These are phyloP conservation scores for Hypoxylon sp. DNA, from an alignment of 2,329 filamentous ascomycete genomes.

Conservation along the genomic window DNA sequence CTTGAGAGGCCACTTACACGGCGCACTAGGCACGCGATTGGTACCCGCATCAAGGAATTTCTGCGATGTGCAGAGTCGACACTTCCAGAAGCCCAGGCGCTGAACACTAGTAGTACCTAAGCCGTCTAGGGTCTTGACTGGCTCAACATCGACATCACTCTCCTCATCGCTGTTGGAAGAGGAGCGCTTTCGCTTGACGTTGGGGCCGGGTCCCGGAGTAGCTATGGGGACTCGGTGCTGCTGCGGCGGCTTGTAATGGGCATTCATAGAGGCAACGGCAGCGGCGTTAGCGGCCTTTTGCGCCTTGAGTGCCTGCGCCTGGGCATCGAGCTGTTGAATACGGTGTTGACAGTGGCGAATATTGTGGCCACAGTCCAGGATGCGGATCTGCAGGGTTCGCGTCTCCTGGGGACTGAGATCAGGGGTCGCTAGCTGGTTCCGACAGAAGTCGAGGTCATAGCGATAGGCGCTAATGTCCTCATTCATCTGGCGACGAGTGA, in stretches of 20 bases:
- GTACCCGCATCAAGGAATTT: slow-evolving; percentile 61
- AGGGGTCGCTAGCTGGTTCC: slow-evolving; percentile 53
- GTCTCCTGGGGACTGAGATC: slow-evolving; percentile 60
- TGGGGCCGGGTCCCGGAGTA: slow-evolving; percentile 18
- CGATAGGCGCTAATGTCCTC: slow-evolving; percentile 62
- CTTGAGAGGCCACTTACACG: slow-evolving; percentile 64
- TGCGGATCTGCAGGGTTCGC: slow-evolving; percentile 60
- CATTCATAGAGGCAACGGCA: slow-evolving; percentile 7
- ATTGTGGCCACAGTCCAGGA: slow-evolving; percentile 61
- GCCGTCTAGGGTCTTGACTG: slow-evolving; percentile 22
- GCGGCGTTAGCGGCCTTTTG: slow-evolving; percentile 25
- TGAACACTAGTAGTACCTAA: slow-evolving; percentile 52
- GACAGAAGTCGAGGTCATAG: slow-evolving; percentile 61
- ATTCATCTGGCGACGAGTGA: slow-evolving; percentile 57
- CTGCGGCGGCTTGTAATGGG: slow-evolving; percentile 14
- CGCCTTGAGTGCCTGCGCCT: slow-evolving; percentile 32
- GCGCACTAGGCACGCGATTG: slow-evolving; percentile 60
- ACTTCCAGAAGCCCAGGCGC: slow-evolving; percentile 64
- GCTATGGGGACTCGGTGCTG: slow-evolving; percentile 29
- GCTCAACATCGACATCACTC: slow-evolving; percentile 30
- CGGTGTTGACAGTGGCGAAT: slow-evolving; percentile 61
- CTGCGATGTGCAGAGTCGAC: slow-evolving; percentile 60
- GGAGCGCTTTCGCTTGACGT: slow-evolving; percentile 44
- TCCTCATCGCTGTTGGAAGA: slow-evolving; percentile 37
- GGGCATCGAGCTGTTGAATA: slow-evolving; percentile 58